Base-by-base conservation (phyloP, 2,329 filamentous ascomycete genomes). In the Mycosphaerella arachidis region DNA sequence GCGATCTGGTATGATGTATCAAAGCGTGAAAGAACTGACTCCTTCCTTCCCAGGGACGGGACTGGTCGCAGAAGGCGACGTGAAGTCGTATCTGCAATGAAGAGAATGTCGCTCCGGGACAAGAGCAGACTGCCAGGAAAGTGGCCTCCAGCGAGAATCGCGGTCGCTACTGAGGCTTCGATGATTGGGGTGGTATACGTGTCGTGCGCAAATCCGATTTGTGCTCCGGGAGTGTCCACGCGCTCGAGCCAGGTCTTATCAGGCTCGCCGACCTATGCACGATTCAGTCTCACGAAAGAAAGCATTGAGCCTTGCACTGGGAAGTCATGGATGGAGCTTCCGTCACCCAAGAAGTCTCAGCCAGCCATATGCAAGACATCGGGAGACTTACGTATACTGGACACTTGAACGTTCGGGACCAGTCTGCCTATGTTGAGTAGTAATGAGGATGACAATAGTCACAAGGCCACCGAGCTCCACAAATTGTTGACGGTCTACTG, bases 381-480 rank as follows among this genome's bases (percentile, higher is more conserved):
- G 37, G 37, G 12, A 9, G 12, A 43, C 37, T 43, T 18, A 43
- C 69, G 68, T 89, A 92, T 0, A 93, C 84, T 0, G 85, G 85
- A 66, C 89, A 91, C 4, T 74, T 63, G 65, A 93, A 92, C 0
- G 81, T 79, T 35, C 78, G 70, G 0, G 87, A 86, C 90, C 90
- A 93, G 65, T 88, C 83, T 0, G 88, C 73, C 71, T 90, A 87
- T 3, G 89, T 88, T 18, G 85, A 85, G 75, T 89, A 93, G 74
- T 89, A 93, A 71, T 93, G 90, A 48, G 90, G 90, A 73, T 71
- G 1, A 79, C 84, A 50, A 93, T 91, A 0, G 87, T 88, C 35
- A 77, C 16, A 9, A 40, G 53, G 4, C 58, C 58, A 6, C 58
- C 58, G 6, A 56, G 48, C 7, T 31, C 18, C 1, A 31, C 27